These are phyloP conservation scores for Coniochaeta sp. DNA, from an alignment of 2,329 filamentous ascomycete genomes.

Conservation along the genomic window DNA sequence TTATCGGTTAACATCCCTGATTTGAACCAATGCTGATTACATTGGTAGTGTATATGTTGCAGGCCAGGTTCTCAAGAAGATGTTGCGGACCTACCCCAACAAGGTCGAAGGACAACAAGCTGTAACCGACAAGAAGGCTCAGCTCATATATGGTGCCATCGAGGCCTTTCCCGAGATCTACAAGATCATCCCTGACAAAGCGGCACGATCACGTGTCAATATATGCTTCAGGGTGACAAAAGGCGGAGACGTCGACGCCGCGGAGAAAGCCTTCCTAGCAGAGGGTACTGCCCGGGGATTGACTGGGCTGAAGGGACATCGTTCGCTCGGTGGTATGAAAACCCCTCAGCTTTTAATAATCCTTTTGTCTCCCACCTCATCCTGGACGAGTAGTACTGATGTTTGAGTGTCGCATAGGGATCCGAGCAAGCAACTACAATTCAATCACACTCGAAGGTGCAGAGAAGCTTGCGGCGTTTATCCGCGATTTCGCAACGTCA, in stretches of 20 bases:
- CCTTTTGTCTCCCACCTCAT: too few relatives aligned
- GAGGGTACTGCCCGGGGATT: slow-evolving; percentile 62
- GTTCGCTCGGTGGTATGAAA: slow-evolving; percentile 59
- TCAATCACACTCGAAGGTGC: slow-evolving; percentile 63
- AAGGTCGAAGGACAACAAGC: slow-evolving; percentile 73
- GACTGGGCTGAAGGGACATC: slow-evolving; percentile 80
- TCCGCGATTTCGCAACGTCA: slow-evolving; percentile 51
- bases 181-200: slow-evolving; percentile 66
- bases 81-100: slow-evolving; percentile 57
- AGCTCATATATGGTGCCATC: slow-evolving; percentile 67
- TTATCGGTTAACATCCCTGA: background rate
- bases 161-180: slow-evolving; percentile 71
- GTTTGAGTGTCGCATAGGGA: slow-evolving; percentile 31
- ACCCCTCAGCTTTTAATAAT: too few relatives aligned
- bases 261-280: slow-evolving; percentile 75
- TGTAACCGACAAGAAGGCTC: slow-evolving; percentile 66
- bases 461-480: slow-evolving; percentile 59
- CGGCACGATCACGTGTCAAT: slow-evolving; percentile 82
- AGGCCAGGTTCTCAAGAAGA: slow-evolving; percentile 75
- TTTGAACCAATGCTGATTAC: slow-evolving; percentile 3
- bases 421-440: slow-evolving; percentile 86
- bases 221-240: slow-evolving; percentile 76
- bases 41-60: slow-evolving; percentile 66
- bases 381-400: too few relatives aligned
- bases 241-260: slow-evolving; percentile 53